A percentile compares a stretch with the other conserved stretches of the same genome.
phyloP scores from a whole-genome alignment of 441 rosid genomes.

The Croton laevigatus region DNA sequence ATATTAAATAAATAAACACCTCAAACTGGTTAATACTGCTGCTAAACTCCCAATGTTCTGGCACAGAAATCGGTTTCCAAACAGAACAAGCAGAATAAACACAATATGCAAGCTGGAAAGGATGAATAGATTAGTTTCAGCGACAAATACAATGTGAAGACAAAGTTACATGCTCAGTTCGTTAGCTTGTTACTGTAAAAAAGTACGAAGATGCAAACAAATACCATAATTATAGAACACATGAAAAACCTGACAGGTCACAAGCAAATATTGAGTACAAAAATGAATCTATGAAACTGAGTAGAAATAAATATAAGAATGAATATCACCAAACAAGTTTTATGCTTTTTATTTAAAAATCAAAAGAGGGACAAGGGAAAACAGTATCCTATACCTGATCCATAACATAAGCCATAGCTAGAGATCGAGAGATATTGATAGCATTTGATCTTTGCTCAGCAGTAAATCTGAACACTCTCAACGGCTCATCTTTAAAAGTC shows the following conservation, averaged over 20 bases:
- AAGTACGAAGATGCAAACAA: slow-evolving; percentile 3
- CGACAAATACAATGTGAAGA: not conserved
- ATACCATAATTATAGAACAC: not conserved
- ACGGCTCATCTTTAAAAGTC: slow-evolving; percentile 27
- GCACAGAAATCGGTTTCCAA: not conserved
- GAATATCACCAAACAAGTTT: not conserved
- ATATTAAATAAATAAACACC: slow-evolving; percentile 9
- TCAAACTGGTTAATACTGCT: not conserved
- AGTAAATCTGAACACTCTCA: slow-evolving; percentile 38
- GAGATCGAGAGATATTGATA: slow-evolving; percentile 61
- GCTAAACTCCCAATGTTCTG: not conserved
- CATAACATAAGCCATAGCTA: slow-evolving; percentile 91
- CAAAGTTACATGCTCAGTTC: not conserved
- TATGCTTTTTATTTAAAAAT: not conserved
- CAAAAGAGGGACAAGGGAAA: not conserved
- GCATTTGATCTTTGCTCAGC: slow-evolving; percentile 72
- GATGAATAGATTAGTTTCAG: not conserved
- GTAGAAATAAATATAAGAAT: not conserved
- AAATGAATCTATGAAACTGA: not conserved
- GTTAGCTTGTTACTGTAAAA: not conserved
- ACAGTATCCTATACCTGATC: slow-evolving; percentile 63
- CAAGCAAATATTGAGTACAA: not conserved
- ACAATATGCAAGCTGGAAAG: not conserved
- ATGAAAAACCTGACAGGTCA: not conserved
- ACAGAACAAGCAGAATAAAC: slow-evolving; percentile 8